A percentile compares a stretch with the other conserved stretches of the same genome.
These are phyloP conservation scores for Eragrostis curvula DNA, from an alignment of 176 grass and related monocot genomes.

Conservation along the genomic window DNA sequence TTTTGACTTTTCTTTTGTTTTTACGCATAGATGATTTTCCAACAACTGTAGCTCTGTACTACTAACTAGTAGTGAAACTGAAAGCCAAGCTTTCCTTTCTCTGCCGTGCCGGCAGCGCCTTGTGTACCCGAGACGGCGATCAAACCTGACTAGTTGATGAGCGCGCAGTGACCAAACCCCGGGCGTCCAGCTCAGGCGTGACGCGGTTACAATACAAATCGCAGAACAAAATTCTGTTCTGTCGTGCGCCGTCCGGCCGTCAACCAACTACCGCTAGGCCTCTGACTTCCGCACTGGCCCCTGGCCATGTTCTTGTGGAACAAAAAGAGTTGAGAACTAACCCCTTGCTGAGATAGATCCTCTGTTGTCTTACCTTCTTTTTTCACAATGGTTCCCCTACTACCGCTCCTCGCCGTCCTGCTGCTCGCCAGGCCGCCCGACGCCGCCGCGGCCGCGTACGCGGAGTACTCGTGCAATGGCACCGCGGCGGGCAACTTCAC, in stretches of 20 bases:
- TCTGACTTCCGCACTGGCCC: background rate
- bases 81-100: background rate
- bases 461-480: slow-evolving; percentile 41
- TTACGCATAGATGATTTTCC: too few species aligned
- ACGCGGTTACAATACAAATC: background rate
- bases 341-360: background rate
- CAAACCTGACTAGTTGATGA: background rate
- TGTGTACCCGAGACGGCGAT: background rate
- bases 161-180: background rate
- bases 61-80: too few species aligned
- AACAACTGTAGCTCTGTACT: too few species aligned
- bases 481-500: slow-evolving; percentile 49
- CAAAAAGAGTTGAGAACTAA: background rate
- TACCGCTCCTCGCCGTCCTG: background rate
- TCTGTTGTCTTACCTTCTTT: background rate
- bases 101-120: background rate
- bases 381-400: background rate
- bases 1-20: too few species aligned
- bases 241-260: background rate
- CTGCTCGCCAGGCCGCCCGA: background rate
- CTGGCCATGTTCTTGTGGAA: background rate
- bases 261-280: background rate
- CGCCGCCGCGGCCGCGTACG: slow-evolving; percentile 25
- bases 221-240: background rate
- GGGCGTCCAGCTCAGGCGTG: background rate